Percentiles rank a stretch among this genome's conserved stretches.
Evolutionary conservation across 75 land plant genomes (phyloP).

Genomic region (Larix kaempferi): DNA sequence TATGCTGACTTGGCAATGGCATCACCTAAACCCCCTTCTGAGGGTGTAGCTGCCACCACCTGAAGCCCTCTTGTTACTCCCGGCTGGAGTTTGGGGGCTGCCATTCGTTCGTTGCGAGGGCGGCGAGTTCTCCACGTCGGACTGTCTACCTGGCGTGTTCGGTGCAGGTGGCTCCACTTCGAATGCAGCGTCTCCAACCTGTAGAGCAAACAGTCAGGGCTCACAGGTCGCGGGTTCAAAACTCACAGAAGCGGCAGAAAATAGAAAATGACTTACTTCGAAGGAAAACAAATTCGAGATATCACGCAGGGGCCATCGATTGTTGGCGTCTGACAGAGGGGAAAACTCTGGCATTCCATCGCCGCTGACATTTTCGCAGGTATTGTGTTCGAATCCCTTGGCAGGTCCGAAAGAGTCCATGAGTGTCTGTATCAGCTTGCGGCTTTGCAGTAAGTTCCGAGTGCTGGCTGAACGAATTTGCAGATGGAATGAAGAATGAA

Average conservation of each 20-base stretch:
- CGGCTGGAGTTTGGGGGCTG: not conserved
- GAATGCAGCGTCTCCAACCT: not conserved
- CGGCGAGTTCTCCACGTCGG: not conserved
- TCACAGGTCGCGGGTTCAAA: not conserved
- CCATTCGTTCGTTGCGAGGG: not conserved
- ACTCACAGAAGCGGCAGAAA: not conserved
- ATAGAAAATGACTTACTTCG: not conserved
- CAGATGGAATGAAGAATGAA: no score
- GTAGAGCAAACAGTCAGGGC: not conserved
- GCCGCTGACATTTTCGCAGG: slow-evolving; percentile 6
- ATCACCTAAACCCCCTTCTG: slow-evolving; percentile 6
- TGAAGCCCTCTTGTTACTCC: not conserved
- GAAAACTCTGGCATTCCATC: not conserved
- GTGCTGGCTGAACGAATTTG: no score
- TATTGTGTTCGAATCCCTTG: slow-evolving; percentile 2
- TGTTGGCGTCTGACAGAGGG: not conserved
- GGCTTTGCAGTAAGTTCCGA: not conserved
- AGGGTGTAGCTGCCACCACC: not conserved
- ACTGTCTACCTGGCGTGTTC: not conserved
- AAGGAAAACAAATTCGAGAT: slow-evolving; percentile 7
- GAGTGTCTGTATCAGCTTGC: not conserved
- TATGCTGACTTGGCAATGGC: not conserved
- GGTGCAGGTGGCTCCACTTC: not conserved
- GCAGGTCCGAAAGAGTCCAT: not conserved
- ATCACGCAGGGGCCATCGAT: slow-evolving; percentile 7